These are phyloP conservation scores for Akanthomyces muscarius DNA, from an alignment of 2,329 filamentous ascomycete species.

Conservation along the genomic window DNA sequence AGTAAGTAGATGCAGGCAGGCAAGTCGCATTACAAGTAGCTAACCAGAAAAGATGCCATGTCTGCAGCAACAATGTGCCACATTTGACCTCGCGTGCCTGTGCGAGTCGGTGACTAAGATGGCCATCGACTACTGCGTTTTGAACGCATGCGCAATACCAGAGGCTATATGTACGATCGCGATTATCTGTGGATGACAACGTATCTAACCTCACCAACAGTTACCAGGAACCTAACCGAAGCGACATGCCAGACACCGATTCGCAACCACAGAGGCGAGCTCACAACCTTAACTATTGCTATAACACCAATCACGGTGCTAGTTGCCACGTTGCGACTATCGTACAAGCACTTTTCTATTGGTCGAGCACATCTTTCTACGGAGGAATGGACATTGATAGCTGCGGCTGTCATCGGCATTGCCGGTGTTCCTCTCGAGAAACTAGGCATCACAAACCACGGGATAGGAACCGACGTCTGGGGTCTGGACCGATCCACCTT, in stretches of 20 bases:
- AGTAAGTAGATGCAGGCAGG: neutral
- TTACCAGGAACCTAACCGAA: slow-evolving; percentile 7
- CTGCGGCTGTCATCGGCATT: slow-evolving; percentile 26
- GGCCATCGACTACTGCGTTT: neutral
- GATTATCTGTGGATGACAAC: neutral
- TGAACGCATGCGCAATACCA: neutral
- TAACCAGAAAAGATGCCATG: slow-evolving; percentile 1
- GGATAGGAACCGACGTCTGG: slow-evolving; percentile 45
- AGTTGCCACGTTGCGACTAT: slow-evolving; percentile 36
- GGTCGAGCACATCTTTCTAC: slow-evolving; percentile 27
- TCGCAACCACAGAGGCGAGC: neutral
- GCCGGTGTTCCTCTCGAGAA: slow-evolving; percentile 29
- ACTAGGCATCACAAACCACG: slow-evolving; percentile 30
- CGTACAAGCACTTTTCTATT: slow-evolving; percentile 32
- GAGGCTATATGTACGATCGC: slow-evolving; percentile 6
- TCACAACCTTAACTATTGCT: slow-evolving; percentile 3
- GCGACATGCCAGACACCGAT: slow-evolving; percentile 10
- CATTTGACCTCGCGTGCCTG: neutral
- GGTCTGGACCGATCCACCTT: slow-evolving; percentile 36
- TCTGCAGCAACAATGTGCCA: neutral
- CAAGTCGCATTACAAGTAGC: neutral
- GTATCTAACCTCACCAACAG: neutral
- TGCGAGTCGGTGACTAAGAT: neutral
- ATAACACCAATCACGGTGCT: slow-evolving; percentile 21
- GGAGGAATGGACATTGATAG: slow-evolving; percentile 35